Evolutionary conservation across 2,329 filamentous ascomycete species (phyloP), one percentile per base, ranked within the genome.

Genomic region (Colletotrichum echinochloae): DNA sequence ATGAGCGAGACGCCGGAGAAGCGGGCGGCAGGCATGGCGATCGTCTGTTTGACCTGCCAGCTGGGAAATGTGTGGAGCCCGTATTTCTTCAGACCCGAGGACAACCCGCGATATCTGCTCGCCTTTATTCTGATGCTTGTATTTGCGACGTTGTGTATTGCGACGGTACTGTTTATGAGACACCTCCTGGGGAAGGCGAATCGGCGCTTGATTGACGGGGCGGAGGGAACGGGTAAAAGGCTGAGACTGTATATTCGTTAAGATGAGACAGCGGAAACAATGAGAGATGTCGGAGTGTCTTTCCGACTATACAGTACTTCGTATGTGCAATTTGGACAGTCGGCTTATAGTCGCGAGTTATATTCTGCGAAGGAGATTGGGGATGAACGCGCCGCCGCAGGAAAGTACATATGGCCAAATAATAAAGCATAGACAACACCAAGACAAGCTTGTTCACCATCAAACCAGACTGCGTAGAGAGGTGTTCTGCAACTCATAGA

Each of bases 201-300:
- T 14, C 14, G 18, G 12, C 14, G 48, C 6, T 28, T 49, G 23
- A 28, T 49, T 28, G 23, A 12, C 14, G 48, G 28, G 48, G 23
- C 23, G 1, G 23, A 28, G 26, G 14, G 23, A 8, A 49, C 48
- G 14, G 48, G 23, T 4, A 49, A 18, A 2, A 28, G 3, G 23
- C 23, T 11, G 6, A 49, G 48, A 8, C 48, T 49, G 0, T 49
- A 49, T 18, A 28, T 28, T 0, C 14, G 28, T 7, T 49, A 16
- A 18, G 5, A 28, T 4, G 5, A 2, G 14, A 28, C 14, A 7
- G 14, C 23, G 46, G 12, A 26, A 16, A n/a, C 12, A 12, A 5
- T 16, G 12, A 7, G 1, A 11, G 0, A 12, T 23, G 9, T 8
- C n/a, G 4, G 46, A 16, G n/a, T 16, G 0, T 3, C 5, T 23